Base-by-base conservation (phyloP, 148 eudicot genomes). In the Vaccinium myrtillus region DNA sequence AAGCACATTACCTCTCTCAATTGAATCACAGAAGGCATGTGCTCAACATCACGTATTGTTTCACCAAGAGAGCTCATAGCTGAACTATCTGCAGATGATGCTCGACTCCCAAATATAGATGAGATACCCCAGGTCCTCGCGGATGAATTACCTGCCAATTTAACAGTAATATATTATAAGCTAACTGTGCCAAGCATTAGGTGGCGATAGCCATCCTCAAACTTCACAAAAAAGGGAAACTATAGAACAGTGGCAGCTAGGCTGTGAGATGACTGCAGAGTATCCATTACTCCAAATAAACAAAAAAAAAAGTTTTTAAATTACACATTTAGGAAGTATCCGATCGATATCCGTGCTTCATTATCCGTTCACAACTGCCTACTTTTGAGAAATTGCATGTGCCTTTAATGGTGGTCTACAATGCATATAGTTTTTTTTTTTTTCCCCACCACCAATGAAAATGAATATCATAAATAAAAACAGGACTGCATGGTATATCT, bases 101-200 rank as follows among this genome's bases (percentile, higher is more conserved):
- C 75, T 14, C 83, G 83, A n/a, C 51, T 59, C 74, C 83, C 83
- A 81, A 81, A 81, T 43, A 81, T 81, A 48, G 83, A 81, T 65
- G 83, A 13, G 51, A 81, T 81, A 16, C 39, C 75, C 83, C 83
- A 81, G 13, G 55, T 81, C 83, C 75, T 46, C 3, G 46, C 50
- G 58, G 83, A 48, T 65, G 75, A 43, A 65, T 81, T 81, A 14
- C 75, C 83, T 81, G 83, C 55, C 27, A 63, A 48, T 50, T 63
- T 65, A 81, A 21, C 23, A 81, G 74, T 18, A 18, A 25, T 13
- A 19, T 15, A 46, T 16, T 25, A n/a, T 2, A 8, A 56, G 81
- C 50, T 39, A 39, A 51, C n/a, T n/a, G 25, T 11, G 58, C 54
- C 79, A 77, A 77, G 58, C 6, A 77, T 15, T 74, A 43, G 18